Conservation (phyloP, 768 basidiomycete genomes). For the Termitomyces sp. region DNA sequence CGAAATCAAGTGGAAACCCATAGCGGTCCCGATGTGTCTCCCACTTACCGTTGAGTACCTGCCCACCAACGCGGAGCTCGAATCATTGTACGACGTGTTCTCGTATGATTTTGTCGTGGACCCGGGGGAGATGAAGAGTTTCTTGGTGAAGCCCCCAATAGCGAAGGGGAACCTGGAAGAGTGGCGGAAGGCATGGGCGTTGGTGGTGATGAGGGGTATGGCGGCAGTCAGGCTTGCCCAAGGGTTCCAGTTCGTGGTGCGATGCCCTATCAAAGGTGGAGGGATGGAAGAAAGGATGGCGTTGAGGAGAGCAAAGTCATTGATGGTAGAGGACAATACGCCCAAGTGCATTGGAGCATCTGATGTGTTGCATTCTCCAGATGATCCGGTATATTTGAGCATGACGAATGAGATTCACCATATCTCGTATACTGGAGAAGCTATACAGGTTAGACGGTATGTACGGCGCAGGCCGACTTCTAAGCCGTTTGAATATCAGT, state of each 20-base stretch:
- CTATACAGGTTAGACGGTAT: constrained; percentile 83
- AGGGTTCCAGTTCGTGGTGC: constrained; percentile 90
- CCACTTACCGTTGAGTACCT: constrained; percentile 90
- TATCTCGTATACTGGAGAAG: constrained; percentile 86
- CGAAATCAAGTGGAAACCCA: constrained; percentile 88
- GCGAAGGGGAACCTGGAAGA: constrained; percentile 47
- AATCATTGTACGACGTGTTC: constrained; percentile 73
- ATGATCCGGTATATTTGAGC: constrained; percentile 81
- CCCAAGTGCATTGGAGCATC: constrained; percentile 61
- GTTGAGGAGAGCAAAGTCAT: constrained; percentile 49
- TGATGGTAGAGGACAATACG: constrained; percentile 48
- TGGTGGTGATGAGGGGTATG: constrained; percentile 88
- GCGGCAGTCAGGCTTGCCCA: constrained; percentile 87
- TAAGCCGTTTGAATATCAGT: constrained; percentile 71
- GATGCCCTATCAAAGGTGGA: constrained; percentile 27
- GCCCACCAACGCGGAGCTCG: constrained; percentile 69
- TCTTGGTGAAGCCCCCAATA: constrained; percentile 69
- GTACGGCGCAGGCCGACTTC: constrained; percentile 66
- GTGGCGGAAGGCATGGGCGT: constrained; percentile 63
- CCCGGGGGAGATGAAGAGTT: constrained; percentile 79
- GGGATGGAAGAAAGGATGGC: constrained; percentile 25
- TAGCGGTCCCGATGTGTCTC: constrained; percentile 80
- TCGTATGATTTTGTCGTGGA: constrained; percentile 88
- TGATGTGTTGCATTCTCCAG: constrained; percentile 53
- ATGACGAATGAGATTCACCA: constrained; percentile 96